Evolutionary conservation across 1,284 basidiomycete genomes (phyloP).

Genomic region (Malassezia dermatis): DNA sequence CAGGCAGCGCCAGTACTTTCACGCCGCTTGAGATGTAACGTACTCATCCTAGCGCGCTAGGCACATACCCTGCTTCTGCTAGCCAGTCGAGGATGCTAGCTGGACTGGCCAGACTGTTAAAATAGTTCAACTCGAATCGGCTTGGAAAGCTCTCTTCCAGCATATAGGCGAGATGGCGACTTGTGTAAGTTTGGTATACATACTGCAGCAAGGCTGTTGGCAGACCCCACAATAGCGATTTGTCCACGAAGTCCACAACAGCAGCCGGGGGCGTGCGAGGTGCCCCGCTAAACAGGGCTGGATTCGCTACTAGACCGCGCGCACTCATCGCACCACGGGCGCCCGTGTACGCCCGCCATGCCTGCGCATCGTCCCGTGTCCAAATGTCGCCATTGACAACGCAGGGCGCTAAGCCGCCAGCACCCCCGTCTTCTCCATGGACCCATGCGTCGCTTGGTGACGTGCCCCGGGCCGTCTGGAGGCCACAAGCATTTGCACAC

Average conservation of each 20-base stretch:
- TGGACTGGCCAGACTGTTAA: slow-evolving; percentile 52
- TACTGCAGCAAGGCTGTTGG: slow-evolving; percentile 52
- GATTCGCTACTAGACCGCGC: slow-evolving; percentile 56
- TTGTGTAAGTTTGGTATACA: slow-evolving; percentile 14
- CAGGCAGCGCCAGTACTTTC: slow-evolving; percentile 6
- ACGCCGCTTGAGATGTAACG: slow-evolving; percentile 2
- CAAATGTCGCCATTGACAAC: slow-evolving; percentile 58
- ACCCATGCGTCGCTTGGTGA: slow-evolving; percentile 20
- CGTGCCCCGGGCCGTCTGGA: slow-evolving; percentile 25
- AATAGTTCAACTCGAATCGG: slow-evolving; percentile 52
- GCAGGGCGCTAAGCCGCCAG: slow-evolving; percentile 52
- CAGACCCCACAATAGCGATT: slow-evolving; percentile 52
- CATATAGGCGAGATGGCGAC: slow-evolving; percentile 55
- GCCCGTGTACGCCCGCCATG: slow-evolving; percentile 51
- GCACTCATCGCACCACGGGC: slow-evolving; percentile 57
- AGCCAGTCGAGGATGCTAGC: slow-evolving; percentile 53
- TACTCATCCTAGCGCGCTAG: neutral
- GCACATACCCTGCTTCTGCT: slow-evolving; percentile 41
- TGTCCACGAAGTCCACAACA: slow-evolving; percentile 51
- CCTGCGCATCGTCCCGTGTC: slow-evolving; percentile 51
- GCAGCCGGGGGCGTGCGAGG: slow-evolving; percentile 52
- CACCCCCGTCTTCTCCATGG: slow-evolving; percentile 27
- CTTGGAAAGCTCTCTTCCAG: slow-evolving; percentile 51
- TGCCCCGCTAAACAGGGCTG: slow-evolving; percentile 55
- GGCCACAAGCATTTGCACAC: slow-evolving; percentile 44